Conservation (phyloP, 208 protist genomes). For the Crithidia fasciculata region DNA sequence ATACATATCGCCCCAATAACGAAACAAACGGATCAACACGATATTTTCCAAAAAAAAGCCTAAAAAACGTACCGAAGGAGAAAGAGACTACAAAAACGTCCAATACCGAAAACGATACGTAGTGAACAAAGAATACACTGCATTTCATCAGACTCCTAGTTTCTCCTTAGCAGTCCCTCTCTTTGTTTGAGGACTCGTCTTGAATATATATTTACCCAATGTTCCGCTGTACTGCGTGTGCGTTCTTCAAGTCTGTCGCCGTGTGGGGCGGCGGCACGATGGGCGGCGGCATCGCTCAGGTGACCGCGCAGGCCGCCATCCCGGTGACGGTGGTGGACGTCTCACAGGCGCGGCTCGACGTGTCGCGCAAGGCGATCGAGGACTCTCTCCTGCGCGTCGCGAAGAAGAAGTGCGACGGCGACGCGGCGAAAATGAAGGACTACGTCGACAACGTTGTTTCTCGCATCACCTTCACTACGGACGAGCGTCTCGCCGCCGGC, state of each 20-base stretch:
- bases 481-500: slow-evolving; percentile 44
- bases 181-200: neutral
- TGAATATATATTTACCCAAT: neutral
- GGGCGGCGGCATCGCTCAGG: slow-evolving; percentile 78
- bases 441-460: slow-evolving; percentile 48
- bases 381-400: slow-evolving; percentile 52
- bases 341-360: slow-evolving; percentile 56
- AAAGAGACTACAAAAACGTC: too few species aligned
- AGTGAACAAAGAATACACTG: too few species aligned
- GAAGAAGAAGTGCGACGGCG: slow-evolving; percentile 66
- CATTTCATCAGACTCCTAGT: too few species aligned
- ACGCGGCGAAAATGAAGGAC: slow-evolving; percentile 44
- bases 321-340: slow-evolving; percentile 68
- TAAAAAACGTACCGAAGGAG: too few species aligned
- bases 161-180: too few species aligned
- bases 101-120: too few species aligned
- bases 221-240: slow-evolving; percentile 27
- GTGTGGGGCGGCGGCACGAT: slow-evolving; percentile 79
- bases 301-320: slow-evolving; percentile 50
- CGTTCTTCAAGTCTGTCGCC: slow-evolving; percentile 47
- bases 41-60: too few species aligned
- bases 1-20: too few species aligned
- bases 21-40: too few species aligned
- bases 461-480: slow-evolving; percentile 68
- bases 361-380: slow-evolving; percentile 58